Conservation (phyloP, 2,329 filamentous ascomycete genomes). For the Aspergillus pseudotamarii region DNA sequence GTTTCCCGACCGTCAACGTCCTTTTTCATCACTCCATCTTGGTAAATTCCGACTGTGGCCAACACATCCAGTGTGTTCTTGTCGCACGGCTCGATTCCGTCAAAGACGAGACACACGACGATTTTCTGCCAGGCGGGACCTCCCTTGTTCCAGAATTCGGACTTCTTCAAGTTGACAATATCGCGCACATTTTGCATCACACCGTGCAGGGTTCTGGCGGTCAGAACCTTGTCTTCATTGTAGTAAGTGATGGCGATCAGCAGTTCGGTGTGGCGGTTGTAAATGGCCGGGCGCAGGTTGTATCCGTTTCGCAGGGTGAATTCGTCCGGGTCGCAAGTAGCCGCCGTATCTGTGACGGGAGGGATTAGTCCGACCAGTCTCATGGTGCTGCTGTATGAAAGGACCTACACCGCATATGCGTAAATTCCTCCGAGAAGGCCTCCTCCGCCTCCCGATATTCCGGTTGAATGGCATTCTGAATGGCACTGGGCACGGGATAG, state of each 20-base stretch:
- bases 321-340: slow-evolving; percentile 96
- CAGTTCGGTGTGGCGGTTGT: slow-evolving; percentile 96
- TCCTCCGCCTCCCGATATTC: slow-evolving; percentile 87
- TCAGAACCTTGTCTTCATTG: slow-evolving; percentile 96
- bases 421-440: slow-evolving; percentile 86
- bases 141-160: slow-evolving; percentile 99
- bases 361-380: slow-evolving; percentile 9
- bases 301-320: slow-evolving; percentile 99
- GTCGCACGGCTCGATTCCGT: slow-evolving; percentile 97
- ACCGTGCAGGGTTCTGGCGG: slow-evolving; percentile 88
- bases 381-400: not conserved
- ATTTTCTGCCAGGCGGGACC: slow-evolving; percentile 99
- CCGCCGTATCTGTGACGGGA: slow-evolving; percentile 70
- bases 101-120: slow-evolving; percentile 93
- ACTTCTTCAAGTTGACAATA: slow-evolving; percentile 98
- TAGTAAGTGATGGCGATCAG: slow-evolving; percentile 98
- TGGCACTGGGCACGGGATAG: slow-evolving; percentile 94
- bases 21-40: slow-evolving; percentile 98
- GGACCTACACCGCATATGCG: slow-evolving; percentile 81
- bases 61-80: slow-evolving; percentile 92
- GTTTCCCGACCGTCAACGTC: slow-evolving; percentile 98
- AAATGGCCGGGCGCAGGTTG: slow-evolving; percentile 96
- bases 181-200: slow-evolving; percentile 99
- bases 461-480: slow-evolving; percentile 92
- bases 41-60: slow-evolving; percentile 92